Percentiles rank a stretch among this genome's conserved stretches.
phyloP scores from a whole-genome alignment of 1,284 basidiomycete species.

The Microbotryum intermedium region DNA sequence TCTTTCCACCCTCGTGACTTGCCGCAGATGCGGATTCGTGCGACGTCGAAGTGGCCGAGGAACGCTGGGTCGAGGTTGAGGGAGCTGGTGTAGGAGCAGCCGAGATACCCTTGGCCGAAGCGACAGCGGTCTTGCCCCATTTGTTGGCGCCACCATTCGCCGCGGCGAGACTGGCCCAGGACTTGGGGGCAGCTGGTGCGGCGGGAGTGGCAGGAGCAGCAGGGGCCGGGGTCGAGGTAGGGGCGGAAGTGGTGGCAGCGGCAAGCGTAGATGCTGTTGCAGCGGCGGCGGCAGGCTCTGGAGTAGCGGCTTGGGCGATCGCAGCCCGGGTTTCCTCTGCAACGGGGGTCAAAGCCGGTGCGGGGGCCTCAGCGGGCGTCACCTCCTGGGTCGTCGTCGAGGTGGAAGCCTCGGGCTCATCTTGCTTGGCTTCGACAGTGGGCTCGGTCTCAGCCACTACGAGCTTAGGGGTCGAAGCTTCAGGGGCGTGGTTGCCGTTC shows the following conservation, averaged over 20 bases:
- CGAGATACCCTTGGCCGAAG: conserved; percentile 12
- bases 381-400: conserved; percentile 1
- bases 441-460: conserved; percentile 22
- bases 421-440: conserved; percentile 16
- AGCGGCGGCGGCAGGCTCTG: conserved; percentile 6
- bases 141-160: conserved; percentile 53
- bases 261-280: conserved; percentile 37
- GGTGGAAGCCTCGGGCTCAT: conserved; percentile 2
- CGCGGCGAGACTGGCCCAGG: conserved; percentile 86
- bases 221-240: conserved; percentile 29
- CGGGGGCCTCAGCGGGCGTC: conserved; percentile 35
- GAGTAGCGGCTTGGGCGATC: conserved; percentile 30
- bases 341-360: conserved; percentile 40
- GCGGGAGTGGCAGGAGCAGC: conserved; percentile 41
- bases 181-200: conserved; percentile 57
- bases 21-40: neutral
- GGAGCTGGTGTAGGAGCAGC: conserved; percentile 3
- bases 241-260: conserved; percentile 34
- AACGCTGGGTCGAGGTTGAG: neutral
- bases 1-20: neutral
- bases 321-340: conserved; percentile 12
- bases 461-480: conserved; percentile 11
- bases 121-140: conserved; percentile 50
- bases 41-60: neutral
- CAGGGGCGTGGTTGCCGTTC: conserved; percentile 23